These are phyloP conservation scores for Calonectria multiphialidica DNA, from an alignment of 2,329 filamentous ascomycete species.

Conservation along the genomic window DNA sequence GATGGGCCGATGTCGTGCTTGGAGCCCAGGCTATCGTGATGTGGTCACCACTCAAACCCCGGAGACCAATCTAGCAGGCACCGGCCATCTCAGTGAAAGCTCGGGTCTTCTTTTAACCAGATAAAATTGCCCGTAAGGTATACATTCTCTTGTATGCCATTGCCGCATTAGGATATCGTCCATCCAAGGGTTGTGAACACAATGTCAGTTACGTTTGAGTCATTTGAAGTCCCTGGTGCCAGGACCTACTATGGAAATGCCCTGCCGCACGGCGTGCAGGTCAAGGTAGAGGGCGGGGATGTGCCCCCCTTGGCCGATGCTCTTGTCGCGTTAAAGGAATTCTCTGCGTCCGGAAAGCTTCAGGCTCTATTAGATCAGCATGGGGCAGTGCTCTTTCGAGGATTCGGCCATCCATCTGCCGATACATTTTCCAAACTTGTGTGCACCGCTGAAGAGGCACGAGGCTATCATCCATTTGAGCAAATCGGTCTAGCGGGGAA, in stretches of 20 bases:
- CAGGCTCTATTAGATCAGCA: conserved; percentile 19
- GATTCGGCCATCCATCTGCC: conserved; percentile 23
- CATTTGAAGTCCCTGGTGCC: conserved; percentile 23
- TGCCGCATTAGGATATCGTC: not conserved
- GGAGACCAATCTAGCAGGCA: not conserved
- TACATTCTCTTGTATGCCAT: not conserved
- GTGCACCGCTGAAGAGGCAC: conserved; percentile 18
- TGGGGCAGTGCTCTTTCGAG: conserved; percentile 24
- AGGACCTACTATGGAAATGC: conserved; percentile 23
- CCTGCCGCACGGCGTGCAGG: conserved; percentile 17
- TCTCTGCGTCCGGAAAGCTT: conserved; percentile 20
- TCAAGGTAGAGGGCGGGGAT: not conserved
- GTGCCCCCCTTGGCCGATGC: conserved; percentile 9
- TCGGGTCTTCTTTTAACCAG: not conserved
- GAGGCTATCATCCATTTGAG: conserved; percentile 20
- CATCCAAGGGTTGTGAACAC: not conserved
- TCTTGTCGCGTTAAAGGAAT: not conserved
- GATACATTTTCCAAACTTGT: conserved; percentile 27
- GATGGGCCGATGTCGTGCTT: conserved; percentile 5
- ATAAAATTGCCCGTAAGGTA: too few species aligned
- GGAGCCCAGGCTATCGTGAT: not conserved
- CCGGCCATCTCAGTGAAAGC: not conserved
- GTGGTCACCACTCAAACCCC: not conserved
- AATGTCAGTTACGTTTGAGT: not conserved
- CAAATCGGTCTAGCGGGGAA: conserved; percentile 30